Evolutionary conservation across 768 basidiomycete genomes (phyloP), one percentile per base, ranked within the genome.

Genomic region (Leucogyrophana mollusca): DNA sequence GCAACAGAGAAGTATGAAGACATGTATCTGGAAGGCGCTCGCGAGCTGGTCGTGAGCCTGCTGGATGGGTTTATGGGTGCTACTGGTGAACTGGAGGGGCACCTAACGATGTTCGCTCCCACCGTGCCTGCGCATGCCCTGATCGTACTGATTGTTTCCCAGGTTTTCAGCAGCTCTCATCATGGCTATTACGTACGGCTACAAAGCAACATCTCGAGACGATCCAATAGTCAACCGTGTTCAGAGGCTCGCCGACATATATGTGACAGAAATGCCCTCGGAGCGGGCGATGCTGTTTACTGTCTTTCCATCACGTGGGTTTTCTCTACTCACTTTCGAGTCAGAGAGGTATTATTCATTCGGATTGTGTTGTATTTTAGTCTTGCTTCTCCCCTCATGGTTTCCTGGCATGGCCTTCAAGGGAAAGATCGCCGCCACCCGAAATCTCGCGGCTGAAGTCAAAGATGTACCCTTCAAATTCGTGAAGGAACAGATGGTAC

Each of bases 351-450:
- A n/a, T n/a, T n/a, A n/a, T n/a, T n/a, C n/a, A 18, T 23, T 18
- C 16, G 11, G 32, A 22, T 23, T 24, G n/a, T 34, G n/a, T 11
- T 46, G 10, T 21, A 18, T 17, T 40, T 16, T 24, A 57, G 61
- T 60, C 23, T 53, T 47, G 46, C 32, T 57, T 27, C 34, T 58
- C 18, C 61, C 61, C 9, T 45, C 56, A 2, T 61, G 53, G 58
- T 39, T 56, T 4, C 55, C 58, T 9, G 50, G 50, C 14, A 34
- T 17, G 46, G n/a, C n/a, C n/a, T n/a, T 54, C 33, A 46, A 49
- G 24, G 32, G 30, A 21, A 21, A n/a, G n/a, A n/a, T n/a, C n/a
- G n/a, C n/a, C n/a, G n/a, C n/a, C n/a, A n/a, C 33, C 18, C 49
- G 16, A 36, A 24, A 40, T 13, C 34, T n/a, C n/a, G n/a, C n/a